Conservation (phyloP, 106 monocot species). For the Phalaenopsis equestris region DNA sequence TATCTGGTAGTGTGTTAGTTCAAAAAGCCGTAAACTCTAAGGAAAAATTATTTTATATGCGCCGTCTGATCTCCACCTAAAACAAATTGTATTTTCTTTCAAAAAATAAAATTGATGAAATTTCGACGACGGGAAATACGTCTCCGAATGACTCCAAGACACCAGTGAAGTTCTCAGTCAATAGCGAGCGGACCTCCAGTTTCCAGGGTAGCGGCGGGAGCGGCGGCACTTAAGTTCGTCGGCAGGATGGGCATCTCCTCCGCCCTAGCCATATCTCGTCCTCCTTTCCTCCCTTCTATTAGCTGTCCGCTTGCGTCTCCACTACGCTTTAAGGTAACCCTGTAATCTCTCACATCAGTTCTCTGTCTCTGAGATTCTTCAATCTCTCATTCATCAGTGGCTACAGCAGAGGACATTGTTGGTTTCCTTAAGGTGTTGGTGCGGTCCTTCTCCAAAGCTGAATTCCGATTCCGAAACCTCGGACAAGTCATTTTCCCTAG, state of each 20-base stretch:
- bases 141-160: no score
- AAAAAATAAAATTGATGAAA: no score
- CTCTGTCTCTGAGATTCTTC: neutral
- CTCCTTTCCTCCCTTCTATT: neutral
- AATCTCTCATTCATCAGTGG: neutral
- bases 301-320: neutral
- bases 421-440: conserved; percentile 16
- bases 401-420: neutral
- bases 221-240: neutral
- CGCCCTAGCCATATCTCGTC: conserved; percentile 12
- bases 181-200: neutral
- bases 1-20: no score
- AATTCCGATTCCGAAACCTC: neutral
- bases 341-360: conserved; percentile 8
- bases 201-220: neutral
- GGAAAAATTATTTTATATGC: no score
- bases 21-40: no score
- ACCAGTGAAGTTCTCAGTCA: neutral
- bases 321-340: conserved; percentile 10
- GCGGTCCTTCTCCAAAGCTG: conserved; percentile 18
- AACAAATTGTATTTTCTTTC: no score
- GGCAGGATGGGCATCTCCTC: conserved; percentile 19
- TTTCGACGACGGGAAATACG: no score
- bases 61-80: no score
- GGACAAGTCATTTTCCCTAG: conserved; percentile 11